Conservation (phyloP, 1,284 basidiomycete genomes). For the Agroathelia rolfsii region DNA sequence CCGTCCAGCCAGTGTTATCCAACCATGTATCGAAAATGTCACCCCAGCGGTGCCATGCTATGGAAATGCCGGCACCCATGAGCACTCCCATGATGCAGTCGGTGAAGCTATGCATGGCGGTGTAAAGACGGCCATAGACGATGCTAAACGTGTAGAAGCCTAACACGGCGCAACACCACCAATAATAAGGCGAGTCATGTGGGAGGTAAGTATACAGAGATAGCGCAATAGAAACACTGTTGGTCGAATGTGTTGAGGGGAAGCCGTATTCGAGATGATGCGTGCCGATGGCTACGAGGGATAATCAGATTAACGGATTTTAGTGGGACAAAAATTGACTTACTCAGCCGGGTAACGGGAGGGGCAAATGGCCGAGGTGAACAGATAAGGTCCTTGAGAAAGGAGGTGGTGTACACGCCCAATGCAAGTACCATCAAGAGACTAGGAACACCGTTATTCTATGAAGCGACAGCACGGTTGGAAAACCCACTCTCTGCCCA, state of each 20-base stretch:
- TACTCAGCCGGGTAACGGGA: slow-evolving; percentile 80
- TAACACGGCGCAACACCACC: slow-evolving; percentile 33
- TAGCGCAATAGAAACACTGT: slow-evolving; percentile 81
- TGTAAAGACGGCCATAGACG: slow-evolving; percentile 85
- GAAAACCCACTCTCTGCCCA: slow-evolving; percentile 67
- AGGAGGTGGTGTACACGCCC: slow-evolving; percentile 79
- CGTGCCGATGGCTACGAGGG: slow-evolving; percentile 58
- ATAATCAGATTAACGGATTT: slow-evolving; percentile 5
- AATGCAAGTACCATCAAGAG: slow-evolving; percentile 66
- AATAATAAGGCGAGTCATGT: slow-evolving; percentile 32
- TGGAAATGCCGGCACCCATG: slow-evolving; percentile 65
- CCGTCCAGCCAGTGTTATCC: slow-evolving; percentile 38
- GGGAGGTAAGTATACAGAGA: slow-evolving; percentile 57
- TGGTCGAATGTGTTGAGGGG: slow-evolving; percentile 93
- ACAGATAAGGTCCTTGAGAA: slow-evolving; percentile 85
- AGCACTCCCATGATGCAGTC: slow-evolving; percentile 63
- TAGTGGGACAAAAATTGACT: slow-evolving; percentile 18
- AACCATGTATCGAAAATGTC: slow-evolving; percentile 41
- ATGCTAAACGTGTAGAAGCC: slow-evolving; percentile 66
- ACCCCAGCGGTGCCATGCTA: slow-evolving; percentile 30
- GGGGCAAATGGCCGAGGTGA: slow-evolving; percentile 87
- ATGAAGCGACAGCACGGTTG: slow-evolving; percentile 3
- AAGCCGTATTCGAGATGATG: slow-evolving; percentile 91
- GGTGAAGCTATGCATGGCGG: slow-evolving; percentile 82
- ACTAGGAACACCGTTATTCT: slow-evolving; percentile 28